Conservation (phyloP, 371 early-diverging fungal species). For the Coemansia sp. region DNA sequence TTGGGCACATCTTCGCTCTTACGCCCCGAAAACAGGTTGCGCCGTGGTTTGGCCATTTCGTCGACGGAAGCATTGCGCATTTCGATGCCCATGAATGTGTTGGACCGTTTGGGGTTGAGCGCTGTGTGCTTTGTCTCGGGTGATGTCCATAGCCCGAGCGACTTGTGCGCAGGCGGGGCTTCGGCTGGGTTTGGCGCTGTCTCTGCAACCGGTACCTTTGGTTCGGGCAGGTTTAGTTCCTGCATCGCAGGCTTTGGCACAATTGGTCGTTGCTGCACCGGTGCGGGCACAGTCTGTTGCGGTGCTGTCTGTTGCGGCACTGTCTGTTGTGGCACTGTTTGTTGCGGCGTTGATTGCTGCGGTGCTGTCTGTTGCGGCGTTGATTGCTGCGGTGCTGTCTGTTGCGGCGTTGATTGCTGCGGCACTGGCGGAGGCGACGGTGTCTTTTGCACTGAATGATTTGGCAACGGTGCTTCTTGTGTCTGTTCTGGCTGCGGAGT, state of each 20-base stretch:
- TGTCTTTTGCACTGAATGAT: background rate
- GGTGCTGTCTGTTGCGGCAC: background rate
- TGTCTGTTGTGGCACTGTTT: background rate
- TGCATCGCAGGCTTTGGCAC: background rate
- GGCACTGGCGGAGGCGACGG: background rate
- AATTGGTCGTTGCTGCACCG: background rate
- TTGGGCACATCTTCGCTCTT: background rate
- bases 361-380: background rate
- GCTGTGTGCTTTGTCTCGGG: background rate
- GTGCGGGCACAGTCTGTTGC: background rate
- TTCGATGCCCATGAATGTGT: background rate
- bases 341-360: background rate
- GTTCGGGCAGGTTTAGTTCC: background rate
- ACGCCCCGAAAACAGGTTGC: background rate
- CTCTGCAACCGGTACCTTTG: background rate
- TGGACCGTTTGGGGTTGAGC: conserved; percentile 1
- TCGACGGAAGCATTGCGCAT: background rate
- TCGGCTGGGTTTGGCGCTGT: background rate
- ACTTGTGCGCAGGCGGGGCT: background rate
- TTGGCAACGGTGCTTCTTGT: background rate
- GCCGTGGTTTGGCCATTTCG: background rate
- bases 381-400: background rate
- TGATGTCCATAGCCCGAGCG: conserved; percentile 8
- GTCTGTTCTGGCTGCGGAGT: background rate
- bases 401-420: background rate